Evolutionary conservation across 805 yeast genomes (phyloP).

Genomic region (Nakazawaea anatomiae): DNA sequence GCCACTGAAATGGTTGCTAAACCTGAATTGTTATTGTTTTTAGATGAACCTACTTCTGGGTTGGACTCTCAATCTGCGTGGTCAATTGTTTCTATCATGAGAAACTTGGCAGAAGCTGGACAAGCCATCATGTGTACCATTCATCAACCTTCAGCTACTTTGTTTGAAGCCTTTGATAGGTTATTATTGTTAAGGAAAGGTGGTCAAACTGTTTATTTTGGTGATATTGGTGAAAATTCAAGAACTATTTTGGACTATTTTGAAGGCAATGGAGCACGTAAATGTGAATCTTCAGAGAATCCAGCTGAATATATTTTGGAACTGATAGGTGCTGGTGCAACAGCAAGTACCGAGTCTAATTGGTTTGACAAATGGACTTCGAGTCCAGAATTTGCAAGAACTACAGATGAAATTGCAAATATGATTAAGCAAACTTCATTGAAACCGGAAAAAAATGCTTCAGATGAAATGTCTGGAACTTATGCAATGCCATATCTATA

Average conservation of each 20-base stretch:
- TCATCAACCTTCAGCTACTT: constrained; percentile 49
- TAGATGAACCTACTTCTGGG: constrained; percentile 52
- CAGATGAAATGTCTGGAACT: constrained; percentile 11
- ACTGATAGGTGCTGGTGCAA: constrained; percentile 40
- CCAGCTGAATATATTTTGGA: constrained; percentile 41
- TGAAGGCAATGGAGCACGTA: constrained; percentile 32
- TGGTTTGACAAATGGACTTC: constrained; percentile 27
- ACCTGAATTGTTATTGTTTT: constrained; percentile 37
- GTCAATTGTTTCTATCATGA: constrained; percentile 41
- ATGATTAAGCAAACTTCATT: constrained; percentile 14
- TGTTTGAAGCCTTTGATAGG: constrained; percentile 42
- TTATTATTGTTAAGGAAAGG: constrained; percentile 42
- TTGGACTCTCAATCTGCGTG: constrained; percentile 47
- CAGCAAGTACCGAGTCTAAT: constrained; percentile 29
- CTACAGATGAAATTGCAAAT: constrained; percentile 24
- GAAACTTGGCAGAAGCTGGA: constrained; percentile 39
- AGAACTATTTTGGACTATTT: constrained; percentile 26
- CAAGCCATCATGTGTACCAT: constrained; percentile 51
- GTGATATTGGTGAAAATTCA: constrained; percentile 31
- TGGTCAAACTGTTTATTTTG: constrained; percentile 42
- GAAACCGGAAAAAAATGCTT: constrained; percentile 13
- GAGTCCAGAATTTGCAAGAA: constrained; percentile 18
- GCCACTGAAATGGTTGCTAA: constrained; percentile 44
- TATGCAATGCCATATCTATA: constrained; percentile 37
- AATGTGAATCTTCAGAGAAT: constrained; percentile 32